Conservation (phyloP, 1,284 basidiomycete species). For the Pascua sp. region DNA sequence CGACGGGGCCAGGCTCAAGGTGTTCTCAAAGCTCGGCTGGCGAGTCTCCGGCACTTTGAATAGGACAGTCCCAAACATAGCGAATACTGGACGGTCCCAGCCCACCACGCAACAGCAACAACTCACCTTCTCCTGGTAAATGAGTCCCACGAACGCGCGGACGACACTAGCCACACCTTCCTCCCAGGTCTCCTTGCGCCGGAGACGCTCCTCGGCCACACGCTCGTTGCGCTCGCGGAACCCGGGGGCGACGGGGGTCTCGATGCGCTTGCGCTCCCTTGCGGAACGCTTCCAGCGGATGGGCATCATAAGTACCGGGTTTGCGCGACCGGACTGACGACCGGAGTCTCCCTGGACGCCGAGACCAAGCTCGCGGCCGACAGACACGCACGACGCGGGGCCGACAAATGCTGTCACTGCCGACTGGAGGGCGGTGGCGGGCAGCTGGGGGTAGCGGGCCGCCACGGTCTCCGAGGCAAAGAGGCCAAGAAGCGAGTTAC, state of each 20-base stretch:
- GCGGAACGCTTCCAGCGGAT: conserved; percentile 53
- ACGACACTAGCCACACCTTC: conserved; percentile 51
- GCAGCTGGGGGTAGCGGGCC: conserved; percentile 81
- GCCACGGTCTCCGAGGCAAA: conserved; percentile 84
- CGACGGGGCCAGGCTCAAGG: no score
- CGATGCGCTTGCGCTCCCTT: conserved; percentile 59
- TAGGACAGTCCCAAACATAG: neutral
- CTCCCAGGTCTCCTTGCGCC: conserved; percentile 33
- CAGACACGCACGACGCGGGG: conserved; percentile 70
- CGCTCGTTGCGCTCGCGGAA: conserved; percentile 19
- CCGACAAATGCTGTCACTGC: conserved; percentile 90
- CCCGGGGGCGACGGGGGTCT: conserved; percentile 23
- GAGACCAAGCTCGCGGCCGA: conserved; percentile 70
- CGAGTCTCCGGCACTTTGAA: no score
- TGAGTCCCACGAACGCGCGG: conserved; percentile 54
- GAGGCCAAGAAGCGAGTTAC: conserved; percentile 86
- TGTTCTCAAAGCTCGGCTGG: no score
- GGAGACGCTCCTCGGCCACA: conserved; percentile 11
- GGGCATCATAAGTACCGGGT: conserved; percentile 24
- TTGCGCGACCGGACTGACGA: conserved; percentile 4
- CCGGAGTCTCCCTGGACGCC: conserved; percentile 27
- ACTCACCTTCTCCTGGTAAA: conserved; percentile 55
- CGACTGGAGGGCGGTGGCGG: conserved; percentile 82
- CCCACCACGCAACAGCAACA: neutral
- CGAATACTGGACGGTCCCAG: neutral